A percentile compares a stretch with the other conserved stretches of the same genome.
phyloP scores from a whole-genome alignment of 331 rosid species.

The Cydonia oblonga region DNA sequence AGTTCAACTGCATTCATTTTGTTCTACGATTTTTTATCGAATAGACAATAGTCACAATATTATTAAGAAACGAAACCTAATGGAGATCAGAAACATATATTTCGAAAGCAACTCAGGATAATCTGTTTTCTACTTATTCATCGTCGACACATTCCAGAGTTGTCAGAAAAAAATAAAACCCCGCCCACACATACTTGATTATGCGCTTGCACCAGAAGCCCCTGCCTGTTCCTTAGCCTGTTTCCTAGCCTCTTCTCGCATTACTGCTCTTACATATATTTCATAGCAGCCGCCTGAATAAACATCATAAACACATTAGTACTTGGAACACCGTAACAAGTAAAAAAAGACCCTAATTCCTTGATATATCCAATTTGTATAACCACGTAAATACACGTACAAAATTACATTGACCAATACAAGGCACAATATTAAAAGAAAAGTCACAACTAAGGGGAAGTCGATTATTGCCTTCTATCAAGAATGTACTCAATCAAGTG shows the following conservation, averaged over 20 bases:
- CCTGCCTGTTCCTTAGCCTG: constrained; percentile 11
- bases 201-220: constrained; percentile 15
- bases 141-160: neutral
- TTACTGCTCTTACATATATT: constrained; percentile 46
- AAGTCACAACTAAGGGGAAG: neutral
- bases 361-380: neutral
- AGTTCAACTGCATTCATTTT: neutral
- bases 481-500: neutral
- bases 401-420: neutral
- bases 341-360: neutral
- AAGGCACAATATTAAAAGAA: neutral
- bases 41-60: neutral
- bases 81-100: neutral
- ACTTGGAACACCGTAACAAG: neutral
- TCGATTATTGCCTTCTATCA: neutral
- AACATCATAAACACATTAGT: constrained; percentile 12
- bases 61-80: constrained; percentile 14
- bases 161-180: neutral
- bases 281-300: constrained; percentile 77
- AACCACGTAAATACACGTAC: too few species aligned
- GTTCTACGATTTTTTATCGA: neutral
- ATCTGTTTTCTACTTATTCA: constrained; percentile 23
- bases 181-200: neutral
- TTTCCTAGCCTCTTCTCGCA: constrained; percentile 43
- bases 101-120: constrained; percentile 3